A percentile compares a stretch with the other conserved stretches of the same genome.
phyloP scores from a whole-genome alignment of 2,329 filamentous ascomycete genomes.

The Pseudopyricularia cyperi region DNA sequence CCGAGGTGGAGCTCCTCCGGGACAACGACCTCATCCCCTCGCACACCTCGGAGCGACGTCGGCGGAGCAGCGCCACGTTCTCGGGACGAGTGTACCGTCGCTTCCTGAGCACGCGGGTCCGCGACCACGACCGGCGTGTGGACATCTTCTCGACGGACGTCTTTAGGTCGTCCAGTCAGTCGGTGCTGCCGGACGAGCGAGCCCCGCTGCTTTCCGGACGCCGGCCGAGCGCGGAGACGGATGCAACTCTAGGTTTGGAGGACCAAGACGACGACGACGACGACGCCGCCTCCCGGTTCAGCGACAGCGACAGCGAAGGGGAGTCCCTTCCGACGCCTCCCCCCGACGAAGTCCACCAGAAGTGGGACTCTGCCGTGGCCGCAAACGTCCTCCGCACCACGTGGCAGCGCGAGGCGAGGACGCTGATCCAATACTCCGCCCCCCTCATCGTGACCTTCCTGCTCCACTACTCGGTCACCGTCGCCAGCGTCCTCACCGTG shows the following conservation, averaged over 20 bases:
- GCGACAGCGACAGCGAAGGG: not conserved
- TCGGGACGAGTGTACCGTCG: conserved; percentile 3
- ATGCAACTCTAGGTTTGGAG: not conserved
- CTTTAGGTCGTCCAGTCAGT: not conserved
- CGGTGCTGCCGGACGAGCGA: not conserved
- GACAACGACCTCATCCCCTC: conserved; percentile 6
- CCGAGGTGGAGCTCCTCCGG: conserved; percentile 6
- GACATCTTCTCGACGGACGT: not conserved
- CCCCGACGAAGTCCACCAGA: not conserved
- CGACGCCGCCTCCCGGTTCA: not conserved
- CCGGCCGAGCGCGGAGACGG: not conserved
- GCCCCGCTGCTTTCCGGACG: not conserved
- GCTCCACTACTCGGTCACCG: conserved; percentile 49
- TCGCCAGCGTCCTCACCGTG: conserved; percentile 47
- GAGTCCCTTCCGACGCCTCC: not conserved
- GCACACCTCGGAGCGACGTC: not conserved
- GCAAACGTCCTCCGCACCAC: conserved; percentile 59
- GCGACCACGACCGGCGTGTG: conserved; percentile 2
- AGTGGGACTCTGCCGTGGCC: conserved; percentile 32
- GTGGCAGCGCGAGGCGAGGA: conserved; percentile 57
- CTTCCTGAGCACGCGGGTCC: conserved; percentile 5
- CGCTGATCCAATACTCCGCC: conserved; percentile 41
- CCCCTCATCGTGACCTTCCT: conserved; percentile 46
- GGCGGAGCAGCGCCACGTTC: conserved; percentile 1
- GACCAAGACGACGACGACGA: not conserved